Evolutionary conservation across 441 rosid species (phyloP), one percentile per base, ranked within the genome.

Genomic region (Eruca vesicaria): DNA sequence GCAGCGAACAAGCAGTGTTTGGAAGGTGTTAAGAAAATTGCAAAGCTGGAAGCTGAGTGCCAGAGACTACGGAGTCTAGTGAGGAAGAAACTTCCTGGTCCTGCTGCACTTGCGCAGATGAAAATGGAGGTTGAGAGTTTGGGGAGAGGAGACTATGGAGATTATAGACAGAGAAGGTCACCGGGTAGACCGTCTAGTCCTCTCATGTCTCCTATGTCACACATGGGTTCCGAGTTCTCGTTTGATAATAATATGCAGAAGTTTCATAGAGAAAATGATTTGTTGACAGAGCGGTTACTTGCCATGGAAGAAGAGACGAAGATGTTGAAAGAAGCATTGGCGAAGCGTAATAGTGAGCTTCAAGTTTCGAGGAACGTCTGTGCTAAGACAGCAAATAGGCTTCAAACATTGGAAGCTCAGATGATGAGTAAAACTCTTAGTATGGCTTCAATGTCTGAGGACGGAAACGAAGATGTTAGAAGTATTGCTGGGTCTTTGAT

Each of bases 101-200:
- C 99, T 76, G 99, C 98, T 60, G 99, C 99, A 52, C 90, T 95
- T 62, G 99, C 99, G 18, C 98, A 95, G 75, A 95, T 93, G 99
- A 95, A 91, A 88, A 73, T 89, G 67, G 99, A 95, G 78, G 98
- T 93, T 53, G 99, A 95, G 83, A 93, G 80, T 79, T 84, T 93
- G 76, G 98, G 97, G 48, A 83, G 90, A 64, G 98, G 90, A 64
- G 98, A 90, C 53, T 89, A 83, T 74, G 97, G 89, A 76, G 98
- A 90, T 65, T 83, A 50, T 16, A 50, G 92, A 19, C 71, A 81
- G 9, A 89, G 85, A 78, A 87, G 89, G 86, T 93, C 99, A 57
- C 97, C 98, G 18, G 86, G 74, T 58, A 86, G 82, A 76, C 89
- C 92, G 9, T 60, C 90, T 64, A 84, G 89, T 78, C 95, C 95